A percentile compares a stretch with the other conserved stretches of the same genome.
phyloP scores from a whole-genome alignment of 192 early-diverging fungal species.

The Podila epicladia region DNA sequence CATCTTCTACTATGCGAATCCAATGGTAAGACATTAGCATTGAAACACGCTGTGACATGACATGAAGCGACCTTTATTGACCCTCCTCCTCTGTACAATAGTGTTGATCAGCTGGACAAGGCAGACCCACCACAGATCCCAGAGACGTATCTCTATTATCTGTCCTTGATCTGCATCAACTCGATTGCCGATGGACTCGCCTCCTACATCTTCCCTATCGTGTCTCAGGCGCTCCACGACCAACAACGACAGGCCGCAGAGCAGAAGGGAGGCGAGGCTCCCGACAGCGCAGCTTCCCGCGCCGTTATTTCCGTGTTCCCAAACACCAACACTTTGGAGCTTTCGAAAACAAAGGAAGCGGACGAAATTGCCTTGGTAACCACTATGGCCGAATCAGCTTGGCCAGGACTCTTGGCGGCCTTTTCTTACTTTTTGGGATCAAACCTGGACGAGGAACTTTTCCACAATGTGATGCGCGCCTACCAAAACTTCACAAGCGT shows the following conservation, averaged over 20 bases:
- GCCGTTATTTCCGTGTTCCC: slow-evolving; percentile 19
- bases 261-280: slow-evolving; percentile 13
- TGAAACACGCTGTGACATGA: background rate
- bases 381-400: slow-evolving; percentile 83
- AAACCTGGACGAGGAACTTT: slow-evolving; percentile 87
- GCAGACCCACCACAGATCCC: slow-evolving; percentile 88
- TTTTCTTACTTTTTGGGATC: slow-evolving; percentile 80
- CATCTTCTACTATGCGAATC: slow-evolving; percentile 69
- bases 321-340: slow-evolving; percentile 42
- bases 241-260: slow-evolving; percentile 36
- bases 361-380: slow-evolving; percentile 69
- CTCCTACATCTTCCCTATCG: slow-evolving; percentile 67
- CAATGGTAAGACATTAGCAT: slow-evolving; percentile 65
- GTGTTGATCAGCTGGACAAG: slow-evolving; percentile 95
- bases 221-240: slow-evolving; percentile 53
- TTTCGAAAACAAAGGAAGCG: slow-evolving; percentile 28
- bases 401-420: slow-evolving; percentile 81
- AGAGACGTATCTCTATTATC: slow-evolving; percentile 86
- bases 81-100: slow-evolving; percentile 14
- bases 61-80: background rate
- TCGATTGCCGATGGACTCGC: slow-evolving; percentile 80
- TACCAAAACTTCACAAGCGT: slow-evolving; percentile 82
- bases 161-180: slow-evolving; percentile 77
- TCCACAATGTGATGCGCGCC: slow-evolving; percentile 72
- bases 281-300: background rate